Base-by-base conservation (phyloP, 2,329 filamentous ascomycete genomes). In the Decorospora gaudefroyi region DNA sequence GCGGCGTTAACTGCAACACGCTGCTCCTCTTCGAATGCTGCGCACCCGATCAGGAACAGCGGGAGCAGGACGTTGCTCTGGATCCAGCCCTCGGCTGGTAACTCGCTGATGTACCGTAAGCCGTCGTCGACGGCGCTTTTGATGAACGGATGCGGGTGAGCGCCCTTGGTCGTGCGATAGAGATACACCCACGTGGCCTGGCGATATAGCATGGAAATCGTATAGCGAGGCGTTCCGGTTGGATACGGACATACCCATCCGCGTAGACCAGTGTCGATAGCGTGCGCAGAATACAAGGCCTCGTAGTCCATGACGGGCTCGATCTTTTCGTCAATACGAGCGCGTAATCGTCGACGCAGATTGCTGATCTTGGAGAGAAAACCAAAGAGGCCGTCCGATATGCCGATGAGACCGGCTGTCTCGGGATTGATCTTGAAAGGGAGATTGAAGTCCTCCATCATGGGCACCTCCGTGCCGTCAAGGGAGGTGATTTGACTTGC, bases 341-440 rank as follows among this genome's bases (percentile, higher is more conserved):
- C 74, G 4, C 90, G 82, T 49, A 95, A 87, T 2, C 78, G 78
- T 67, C 91, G 86, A 28, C 90, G 81, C 25, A 96, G 80, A 9
- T 81, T 80, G 1, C 88, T 90, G 48, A 95, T 92, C 60, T 88
- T 83, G 6, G 86, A 85, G 19, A 96, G 84, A 62, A 87, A 85
- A 22, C 81, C 79, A 64, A 95, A 90, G 2, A 96, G 75, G 1
- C 88, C 88, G 60, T 96, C 90, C 27, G 87, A 83, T 17, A 95
- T 85, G 15, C 90, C 90, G 4, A 95, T 76, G 4, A 95, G 76
- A n/a, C 74, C 76, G 6, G 78, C 79, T 2, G 78, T 79, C 52
- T 79, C 75, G 1, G 77, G 74, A 37, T 79, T 78, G 19, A 79
- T 75, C 34, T 80, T 75, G 58, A 78, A 82, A 18, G 79, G 79